Evolutionary conservation across 1,284 basidiomycete species (phyloP), one percentile per base, ranked within the genome.

Genomic region (Waitea zeae): DNA sequence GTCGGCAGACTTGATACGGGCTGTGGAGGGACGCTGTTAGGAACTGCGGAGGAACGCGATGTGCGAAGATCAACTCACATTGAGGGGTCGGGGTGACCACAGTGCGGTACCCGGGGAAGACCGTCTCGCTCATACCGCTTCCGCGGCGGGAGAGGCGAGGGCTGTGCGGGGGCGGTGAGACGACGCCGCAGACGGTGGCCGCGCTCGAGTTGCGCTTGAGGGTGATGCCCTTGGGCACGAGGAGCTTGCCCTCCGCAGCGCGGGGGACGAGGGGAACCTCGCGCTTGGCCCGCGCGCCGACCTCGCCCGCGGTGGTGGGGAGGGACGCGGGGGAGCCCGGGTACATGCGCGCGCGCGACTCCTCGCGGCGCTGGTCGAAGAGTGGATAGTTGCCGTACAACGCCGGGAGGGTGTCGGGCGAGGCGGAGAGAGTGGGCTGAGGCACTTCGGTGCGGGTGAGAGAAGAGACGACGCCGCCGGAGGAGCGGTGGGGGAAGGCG

Each of bases 161-260:
- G 3, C 48, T 39, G 33, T 41, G 43, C 14, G 48, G 45, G 34
- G 39, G 31, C 38, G 42, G 50, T 3, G 49, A 48, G 26, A 45
- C 36, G 20, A 19, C n/a, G 29, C 15, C 11, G 17, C 17, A 18
- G 35, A 19, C 19, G 40, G 46, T 20, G 49, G 47, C 29, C 20
- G 44, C 35, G 18, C 64, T 61, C 20, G 46, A 45, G 48, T 73
- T 54, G 50, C 67, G 22, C 22, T 26, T 26, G 22, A 26, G n/a
- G 22, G n/a, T 64, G 20, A 79, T 64, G 36, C n/a, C n/a, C n/a
- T 75, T 54, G 3, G 76, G 76, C 0, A 79, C 75, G 3, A 78
- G 60, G 2, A 80, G 59, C 41, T 67, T 70, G 38, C 73, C 72
- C 47, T 76, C 62, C 1, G 69, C 71, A 29, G 64, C 65, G 2